Base-by-base conservation (phyloP, 805 yeast species). In the Teunomyces stri region DNA sequence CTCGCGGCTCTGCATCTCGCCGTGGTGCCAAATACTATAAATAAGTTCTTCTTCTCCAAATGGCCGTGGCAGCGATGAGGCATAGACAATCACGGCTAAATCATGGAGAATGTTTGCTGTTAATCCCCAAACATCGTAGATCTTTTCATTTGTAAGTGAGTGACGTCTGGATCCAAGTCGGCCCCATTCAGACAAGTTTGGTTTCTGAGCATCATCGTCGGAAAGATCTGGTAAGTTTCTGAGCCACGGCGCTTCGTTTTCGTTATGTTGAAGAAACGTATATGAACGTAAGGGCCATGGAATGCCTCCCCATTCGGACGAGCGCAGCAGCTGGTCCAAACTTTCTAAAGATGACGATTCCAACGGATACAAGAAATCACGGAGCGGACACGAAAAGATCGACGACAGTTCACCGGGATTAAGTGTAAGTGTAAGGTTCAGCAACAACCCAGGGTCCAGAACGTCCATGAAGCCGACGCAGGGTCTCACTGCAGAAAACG, bases 401-500 rank as follows among this genome's bases (percentile, higher is more conserved):
- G 84, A 75, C 0, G 89, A 75, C 12, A 87, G 81, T 60, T 87
- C 95, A 12, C 91, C 95, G 2, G 91, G 91, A 52, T 87, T 87
- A 45, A 87, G 63, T 39, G 68, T 66, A 30, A 85, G 66, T 29
- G 72, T 56, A 13, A 79, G 64, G 6, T 61, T 61, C 13, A 55
- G 53, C 33, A 59, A 54, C 27, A 59, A 47, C 12, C 55, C 63
- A 2, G 50, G 35, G 10, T 60, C 61, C 16, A 53, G 48, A 4
- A 56, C 65, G 45, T 75, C 77, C 58, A 87, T 68, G 52, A 84
- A 79, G 34, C 87, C 89, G 25, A 84, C 78, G 53, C 90, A 79
- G 0, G 98, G 98, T 42, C 85, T 74, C 3, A 92, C 97, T 10
- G 89, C 89, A 33, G 88, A 74, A 49, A 89, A 79, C 3, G 95